Base-by-base conservation (phyloP, 768 basidiomycete species). In the Lactarius sanguifluus region DNA sequence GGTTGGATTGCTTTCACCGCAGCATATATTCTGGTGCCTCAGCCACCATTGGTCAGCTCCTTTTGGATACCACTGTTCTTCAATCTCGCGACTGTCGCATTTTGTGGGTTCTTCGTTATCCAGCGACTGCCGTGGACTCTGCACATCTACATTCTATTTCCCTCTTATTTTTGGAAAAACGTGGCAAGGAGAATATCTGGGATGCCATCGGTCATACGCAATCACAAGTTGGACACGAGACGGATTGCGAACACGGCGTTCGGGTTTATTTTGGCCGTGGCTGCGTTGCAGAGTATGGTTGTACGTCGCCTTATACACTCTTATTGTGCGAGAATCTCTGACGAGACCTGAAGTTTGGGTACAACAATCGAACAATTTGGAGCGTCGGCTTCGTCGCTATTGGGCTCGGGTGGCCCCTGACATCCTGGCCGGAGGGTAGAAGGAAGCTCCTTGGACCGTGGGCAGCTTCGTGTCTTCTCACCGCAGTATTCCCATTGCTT, bases 1-100 rank as follows among this genome's bases (percentile, higher is more conserved):
- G 91, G 91, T 61, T 95, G 92, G 91, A 85, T 85, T 23, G 86
- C 85, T 1, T 93, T 85, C 74, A 79, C 85, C 7, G 84, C 86
- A 0, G 74, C 85, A 6, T 86, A 80, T 52, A 80, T 92, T 7
- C 76, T 90, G 61, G 78, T 83, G 30, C 79, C 82, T 25, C 77
- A 23, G 62, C 45, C 52, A 50, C 9, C 67, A 63, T 6, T 18
- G 58, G 30, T 5, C 54, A 28, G 25, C 58, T 12, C 32, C 61
- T 58, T 41, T 25, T 45, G 32, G 45, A 30, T 18, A 70, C 47
- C 43, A 69, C 72, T 61, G 23, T 41, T 43, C 4, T 68, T 69
- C 72, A 77, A 41, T 23, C 71, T 57, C 58, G 71, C 76, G 3
- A 52, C 83, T 79, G 45, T 57, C 72, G 71, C 64, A 18, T 85